phyloP scores from a whole-genome alignment of 495 filamentous ascomycete species.

The Penicillium angulare region DNA sequence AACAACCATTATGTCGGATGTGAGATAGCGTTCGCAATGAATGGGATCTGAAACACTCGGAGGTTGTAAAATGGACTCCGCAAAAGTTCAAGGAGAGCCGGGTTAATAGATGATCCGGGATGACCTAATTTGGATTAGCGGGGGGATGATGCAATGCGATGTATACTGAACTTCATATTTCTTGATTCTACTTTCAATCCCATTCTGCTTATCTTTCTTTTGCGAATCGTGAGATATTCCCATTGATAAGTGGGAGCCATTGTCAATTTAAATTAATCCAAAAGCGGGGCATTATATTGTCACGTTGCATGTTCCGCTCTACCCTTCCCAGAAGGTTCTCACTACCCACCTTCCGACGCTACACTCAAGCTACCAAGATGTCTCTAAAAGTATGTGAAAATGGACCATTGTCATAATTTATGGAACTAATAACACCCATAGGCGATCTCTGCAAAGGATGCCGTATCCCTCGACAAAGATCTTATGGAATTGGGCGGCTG shows the following conservation, averaged over 20 bases:
- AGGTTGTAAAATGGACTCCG: slow-evolving; percentile 12
- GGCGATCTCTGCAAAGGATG: slow-evolving; percentile 86
- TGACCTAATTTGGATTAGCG: slow-evolving; percentile 27
- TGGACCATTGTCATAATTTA: neutral
- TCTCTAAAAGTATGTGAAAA: slow-evolving; percentile 35
- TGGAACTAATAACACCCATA: slow-evolving; percentile 27
- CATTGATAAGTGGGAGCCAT: too few relatives aligned
- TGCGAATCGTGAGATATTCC: too few relatives aligned
- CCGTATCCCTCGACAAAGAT: slow-evolving; percentile 84
- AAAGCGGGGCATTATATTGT: neutral
- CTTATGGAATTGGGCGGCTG: slow-evolving; percentile 92
- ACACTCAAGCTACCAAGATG: slow-evolving; percentile 36
- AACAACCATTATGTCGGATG: slow-evolving; percentile 70
- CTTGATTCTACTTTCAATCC: neutral
- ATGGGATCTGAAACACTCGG: neutral
- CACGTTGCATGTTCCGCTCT: slow-evolving; percentile 29
- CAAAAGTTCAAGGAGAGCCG: slow-evolving; percentile 30
- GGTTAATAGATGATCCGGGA: slow-evolving; percentile 28
- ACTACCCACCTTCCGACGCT: slow-evolving; percentile 20
- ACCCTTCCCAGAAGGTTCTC: slow-evolving; percentile 7
- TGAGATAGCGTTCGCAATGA: slow-evolving; percentile 7
- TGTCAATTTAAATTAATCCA: neutral
- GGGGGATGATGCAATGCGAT: slow-evolving; percentile 31
- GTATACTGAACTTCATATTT: neutral
- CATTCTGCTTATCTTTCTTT: too few relatives aligned